Conservation (phyloP, 2,329 filamentous ascomycete genomes). For the Fusarium heterosporum region DNA sequence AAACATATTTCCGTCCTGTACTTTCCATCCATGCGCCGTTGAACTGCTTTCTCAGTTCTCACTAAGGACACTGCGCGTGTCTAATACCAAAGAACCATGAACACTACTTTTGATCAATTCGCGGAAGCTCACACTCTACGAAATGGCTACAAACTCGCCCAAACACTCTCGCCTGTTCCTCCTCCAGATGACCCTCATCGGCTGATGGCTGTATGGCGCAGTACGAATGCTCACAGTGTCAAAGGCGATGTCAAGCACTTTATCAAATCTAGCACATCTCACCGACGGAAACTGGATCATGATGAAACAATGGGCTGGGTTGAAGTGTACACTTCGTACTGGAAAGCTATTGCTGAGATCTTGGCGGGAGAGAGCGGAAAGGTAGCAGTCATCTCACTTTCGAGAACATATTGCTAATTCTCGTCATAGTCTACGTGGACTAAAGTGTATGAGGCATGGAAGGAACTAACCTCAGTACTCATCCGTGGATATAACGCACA, state of each 20-base stretch:
- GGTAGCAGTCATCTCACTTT: slow-evolving; percentile 42
- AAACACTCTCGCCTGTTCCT: slow-evolving; percentile 78
- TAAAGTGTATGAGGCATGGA: slow-evolving; percentile 90
- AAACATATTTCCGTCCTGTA: not conserved
- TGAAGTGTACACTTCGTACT: slow-evolving; percentile 85
- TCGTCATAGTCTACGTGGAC: slow-evolving; percentile 72
- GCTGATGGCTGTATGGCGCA: slow-evolving; percentile 76
- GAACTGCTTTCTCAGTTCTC: not conserved
- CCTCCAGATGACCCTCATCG: slow-evolving; percentile 71
- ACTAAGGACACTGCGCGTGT: slow-evolving; percentile 12
- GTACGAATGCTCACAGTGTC: slow-evolving; percentile 74
- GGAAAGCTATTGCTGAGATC: slow-evolving; percentile 83
- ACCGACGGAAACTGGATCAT: slow-evolving; percentile 66
- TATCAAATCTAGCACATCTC: slow-evolving; percentile 70
- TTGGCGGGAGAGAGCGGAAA: slow-evolving; percentile 63
- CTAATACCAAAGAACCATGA: slow-evolving; percentile 64
- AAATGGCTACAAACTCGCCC: slow-evolving; percentile 79
- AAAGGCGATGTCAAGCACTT: slow-evolving; percentile 79
- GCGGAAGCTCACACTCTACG: slow-evolving; percentile 71
- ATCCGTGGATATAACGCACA: slow-evolving; percentile 83
- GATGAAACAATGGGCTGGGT: slow-evolving; percentile 84
- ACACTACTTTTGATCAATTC: slow-evolving; percentile 79
- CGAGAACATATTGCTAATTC: slow-evolving; percentile 28
- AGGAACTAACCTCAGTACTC: slow-evolving; percentile 80
- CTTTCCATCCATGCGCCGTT: slow-evolving; percentile 1